Percentiles rank a stretch among this genome's conserved stretches.
Conservation (phyloP, 73 alveolate genomes). For the Paramecium octaurelia region DNA sequence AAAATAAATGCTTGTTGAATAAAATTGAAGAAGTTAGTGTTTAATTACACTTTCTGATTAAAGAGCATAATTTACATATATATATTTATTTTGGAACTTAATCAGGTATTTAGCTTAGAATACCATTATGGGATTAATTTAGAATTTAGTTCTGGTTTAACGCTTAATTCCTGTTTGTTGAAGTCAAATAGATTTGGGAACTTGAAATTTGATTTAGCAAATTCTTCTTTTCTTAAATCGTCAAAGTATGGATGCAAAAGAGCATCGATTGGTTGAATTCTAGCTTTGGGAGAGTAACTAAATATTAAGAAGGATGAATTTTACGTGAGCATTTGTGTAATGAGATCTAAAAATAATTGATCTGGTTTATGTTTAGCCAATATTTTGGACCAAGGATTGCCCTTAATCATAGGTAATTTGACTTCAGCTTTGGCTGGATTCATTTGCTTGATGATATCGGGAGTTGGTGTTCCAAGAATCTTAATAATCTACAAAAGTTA, state of each 20-base stretch:
- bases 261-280: constrained; percentile 83
- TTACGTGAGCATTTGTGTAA: constrained; percentile 63
- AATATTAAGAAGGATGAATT: background rate
- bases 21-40: background rate
- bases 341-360: constrained; percentile 38
- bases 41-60: background rate
- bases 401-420: constrained; percentile 73
- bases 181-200: constrained; percentile 77
- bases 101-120: background rate
- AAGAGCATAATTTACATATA: background rate
- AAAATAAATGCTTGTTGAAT: background rate
- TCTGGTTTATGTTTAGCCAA: constrained; percentile 46
- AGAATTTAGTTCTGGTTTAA: background rate
- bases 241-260: constrained; percentile 92
- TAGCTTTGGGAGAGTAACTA: constrained; percentile 76
- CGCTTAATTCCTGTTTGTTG: constrained; percentile 68
- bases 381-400: constrained; percentile 51
- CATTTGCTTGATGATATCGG: constrained; percentile 79
- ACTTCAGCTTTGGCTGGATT: constrained; percentile 86
- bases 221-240: constrained; percentile 73
- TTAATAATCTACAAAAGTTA: constrained; percentile 87
- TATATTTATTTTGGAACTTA: background rate
- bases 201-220: constrained; percentile 57
- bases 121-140: constrained; percentile 39
- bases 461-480: constrained; percentile 89